Base-by-base conservation (phyloP, 441 rosid genomes). In the Cnidoscolus chayamansa region DNA sequence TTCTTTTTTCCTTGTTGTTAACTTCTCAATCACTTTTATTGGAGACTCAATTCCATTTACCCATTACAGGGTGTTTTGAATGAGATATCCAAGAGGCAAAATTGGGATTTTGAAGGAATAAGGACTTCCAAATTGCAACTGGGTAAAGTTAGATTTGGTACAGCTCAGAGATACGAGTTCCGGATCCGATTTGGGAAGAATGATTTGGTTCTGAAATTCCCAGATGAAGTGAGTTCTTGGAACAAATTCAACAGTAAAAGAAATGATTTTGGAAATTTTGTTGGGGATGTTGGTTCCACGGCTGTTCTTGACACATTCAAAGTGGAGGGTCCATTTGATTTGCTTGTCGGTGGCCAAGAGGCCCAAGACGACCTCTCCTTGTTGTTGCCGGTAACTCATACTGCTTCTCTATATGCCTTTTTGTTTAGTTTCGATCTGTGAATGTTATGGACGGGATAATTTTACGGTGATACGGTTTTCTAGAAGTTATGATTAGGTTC, bases 241-340 rank as follows among this genome's bases (percentile, higher is more conserved):
- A 86, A 79, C 55, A 82, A 70, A 55, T 57, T 76, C 0, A 71
- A 75, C 68, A 77, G 76, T 69, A 73, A 67, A 31, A 56, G 74
- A 0, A 70, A 68, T 60, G 84, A 77, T 73, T 86, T 90, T 53
- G 72, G 37, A 66, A 80, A 79, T 73, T 71, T 82, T 49, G 77
- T 84, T 8, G 53, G 35, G 51, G 80, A 81, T 67, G 66, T 79
- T 54, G 84, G 85, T 49, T 78, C 88, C 25, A 7, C 40, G 9
- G 77, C 87, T 25, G 74, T 71, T 30, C 83, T 91, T 20, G 82
- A 72, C 59, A 63, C 88, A 55, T 57, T 87, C 63, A 76, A 82
- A 63, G 45, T 89, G 76, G 83, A 86, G 40, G 97, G 95, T 67
- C 94, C 95, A 30, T 80, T 89, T 70, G 94, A 86, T 84, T 67